Evolutionary conservation across 2,329 filamentous ascomycete genomes (phyloP).

Genomic region (Talaromyces piceae): DNA sequence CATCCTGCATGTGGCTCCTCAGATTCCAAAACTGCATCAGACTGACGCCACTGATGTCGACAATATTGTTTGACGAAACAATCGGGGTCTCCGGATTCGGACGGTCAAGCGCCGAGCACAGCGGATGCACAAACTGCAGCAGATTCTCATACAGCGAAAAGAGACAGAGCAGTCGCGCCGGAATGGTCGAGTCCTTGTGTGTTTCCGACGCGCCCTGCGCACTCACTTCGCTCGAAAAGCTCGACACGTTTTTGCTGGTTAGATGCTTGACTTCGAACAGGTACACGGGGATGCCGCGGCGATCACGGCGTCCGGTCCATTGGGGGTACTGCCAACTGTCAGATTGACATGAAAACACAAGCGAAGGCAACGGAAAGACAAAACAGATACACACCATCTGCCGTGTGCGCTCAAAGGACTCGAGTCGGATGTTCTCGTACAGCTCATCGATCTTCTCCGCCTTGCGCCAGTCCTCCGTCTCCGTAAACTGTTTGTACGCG

Average conservation of each 20-base stretch:
- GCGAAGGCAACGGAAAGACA: background rate
- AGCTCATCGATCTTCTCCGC: slow-evolving; percentile 70
- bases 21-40: slow-evolving; percentile 95
- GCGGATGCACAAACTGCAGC: slow-evolving; percentile 75
- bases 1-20: slow-evolving; percentile 88
- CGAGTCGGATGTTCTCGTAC: slow-evolving; percentile 78
- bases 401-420: slow-evolving; percentile 69
- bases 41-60: slow-evolving; percentile 81
- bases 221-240: slow-evolving; percentile 56
- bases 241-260: slow-evolving; percentile 70
- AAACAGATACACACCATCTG: slow-evolving; percentile 53
- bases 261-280: slow-evolving; percentile 80
- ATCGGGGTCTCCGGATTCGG: slow-evolving; percentile 74
- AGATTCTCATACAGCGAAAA: slow-evolving; percentile 94
- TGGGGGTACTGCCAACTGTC: slow-evolving; percentile 65
- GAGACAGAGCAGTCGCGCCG: slow-evolving; percentile 70
- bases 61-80: slow-evolving; percentile 88
- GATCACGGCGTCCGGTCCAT: slow-evolving; percentile 88
- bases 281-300: slow-evolving; percentile 84
- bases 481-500: slow-evolving; percentile 75
- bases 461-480: slow-evolving; percentile 79
- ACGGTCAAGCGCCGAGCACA: slow-evolving; percentile 73
- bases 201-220: slow-evolving; percentile 49
- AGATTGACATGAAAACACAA: background rate
- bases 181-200: slow-evolving; percentile 49